Evolutionary conservation across 1,139 yeast species (phyloP).

Genomic region (Yamadazyma jaroonii): DNA sequence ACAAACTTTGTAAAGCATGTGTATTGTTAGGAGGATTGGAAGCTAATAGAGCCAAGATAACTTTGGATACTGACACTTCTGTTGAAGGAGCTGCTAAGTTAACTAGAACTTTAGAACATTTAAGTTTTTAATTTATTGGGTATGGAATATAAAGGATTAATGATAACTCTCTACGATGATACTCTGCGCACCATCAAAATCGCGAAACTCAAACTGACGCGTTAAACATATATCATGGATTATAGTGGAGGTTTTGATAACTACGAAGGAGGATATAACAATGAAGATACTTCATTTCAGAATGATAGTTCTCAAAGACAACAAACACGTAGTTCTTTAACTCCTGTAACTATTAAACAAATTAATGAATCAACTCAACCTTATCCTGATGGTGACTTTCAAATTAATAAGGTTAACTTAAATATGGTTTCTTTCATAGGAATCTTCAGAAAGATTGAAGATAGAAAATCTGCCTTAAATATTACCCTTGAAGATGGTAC

Average conservation of each 20-base stretch:
- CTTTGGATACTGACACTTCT: conserved; percentile 48
- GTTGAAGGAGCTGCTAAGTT: conserved; percentile 69
- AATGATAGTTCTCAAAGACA: conserved; percentile 25
- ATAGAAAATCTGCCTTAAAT: conserved; percentile 48
- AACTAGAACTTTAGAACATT: conserved; percentile 60
- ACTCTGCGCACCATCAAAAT: too few species aligned
- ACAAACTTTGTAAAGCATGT: conserved; percentile 91
- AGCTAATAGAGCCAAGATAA: conserved; percentile 61
- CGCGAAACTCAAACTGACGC: conserved; percentile 4
- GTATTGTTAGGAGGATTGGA: conserved; percentile 82
- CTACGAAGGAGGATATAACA: conserved; percentile 34
- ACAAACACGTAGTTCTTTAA: conserved; percentile 46
- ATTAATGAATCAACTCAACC: conserved; percentile 63
- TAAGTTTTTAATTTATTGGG: conserved; percentile 51
- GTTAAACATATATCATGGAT: conserved; percentile 2
- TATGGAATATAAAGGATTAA: background rate
- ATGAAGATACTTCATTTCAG: conserved; percentile 18
- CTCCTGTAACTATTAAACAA: conserved; percentile 86
- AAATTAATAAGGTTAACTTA: conserved; percentile 59
- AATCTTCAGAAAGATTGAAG: conserved; percentile 55
- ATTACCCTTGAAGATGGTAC: conserved; percentile 83
- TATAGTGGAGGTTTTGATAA: conserved; percentile 20
- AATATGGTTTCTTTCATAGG: conserved; percentile 66
- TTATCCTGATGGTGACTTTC: conserved; percentile 74
- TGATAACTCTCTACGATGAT: too few species aligned